Evolutionary conservation across 2,329 filamentous ascomycete genomes (phyloP), one percentile per base, ranked within the genome.

Genomic region (Metarhizium guizhouense): DNA sequence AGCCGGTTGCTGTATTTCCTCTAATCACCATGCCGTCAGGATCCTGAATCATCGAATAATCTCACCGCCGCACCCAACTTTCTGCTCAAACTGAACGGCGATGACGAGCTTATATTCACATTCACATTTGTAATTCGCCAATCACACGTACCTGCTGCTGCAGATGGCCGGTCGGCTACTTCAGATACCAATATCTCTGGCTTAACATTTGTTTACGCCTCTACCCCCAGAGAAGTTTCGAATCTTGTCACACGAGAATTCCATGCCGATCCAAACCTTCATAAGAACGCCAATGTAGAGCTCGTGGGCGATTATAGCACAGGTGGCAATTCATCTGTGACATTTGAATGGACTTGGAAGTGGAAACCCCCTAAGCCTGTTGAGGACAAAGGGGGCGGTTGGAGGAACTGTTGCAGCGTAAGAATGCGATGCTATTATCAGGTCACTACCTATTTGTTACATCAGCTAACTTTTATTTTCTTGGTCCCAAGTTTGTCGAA

Each of bases 321-420:
- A 0, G 84, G 81, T 36, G 92, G 93, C n/a, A 89, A 78, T 64
- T 77, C 87, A 6, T 93, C 90, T 2, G 86, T 95, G 34, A 85
- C 90, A 38, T 96, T 96, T 67, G 87, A 93, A 61, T 99, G 93
- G 91, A 86, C 87, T 7, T 99, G 94, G 94, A 94, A 87, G 76
- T 99, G 93, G 91, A 90, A 88, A 67, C 90, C 94, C 8, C 94
- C 94, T 42, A 95, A 90, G 76, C 66, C 75, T 14, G 74, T 76
- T 16, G 92, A 96, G 67, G 92, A 96, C 68, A 84, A 83, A 64
- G 89, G 88, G 34, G 90, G 91, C 56, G 94, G 94, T 48, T 99
- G 94, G 93, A 88, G 90, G 67, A 97, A 95, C 67, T 88, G 87
- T 64, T 97, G 94, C 78, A 96, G 90, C 69, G 87, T 90, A 76